Base-by-base conservation (phyloP, 305 asterid genomes). In the Solanum hybrid region DNA sequence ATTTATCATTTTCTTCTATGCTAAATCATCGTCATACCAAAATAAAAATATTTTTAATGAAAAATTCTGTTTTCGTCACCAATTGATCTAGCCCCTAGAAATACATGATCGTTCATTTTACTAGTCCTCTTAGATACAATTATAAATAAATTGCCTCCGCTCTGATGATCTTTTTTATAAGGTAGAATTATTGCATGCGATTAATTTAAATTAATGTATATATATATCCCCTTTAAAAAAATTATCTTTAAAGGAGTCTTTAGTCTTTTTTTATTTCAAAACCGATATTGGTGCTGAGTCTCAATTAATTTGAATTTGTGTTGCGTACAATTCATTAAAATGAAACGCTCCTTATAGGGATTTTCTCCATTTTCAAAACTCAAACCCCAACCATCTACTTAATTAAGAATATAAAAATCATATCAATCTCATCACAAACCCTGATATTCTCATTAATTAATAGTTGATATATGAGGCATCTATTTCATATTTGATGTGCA, bases 321-420 rank as follows among this genome's bases (percentile, higher is more conserved):
- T 2, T 12, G 34, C 2, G 7, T 61, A 20, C 0, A 1, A 61
- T 20, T 22, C 0, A 57, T 17, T 57, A 17, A 57, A 57, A 0
- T 17, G 0, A 0, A 61, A 20, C 72, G 0, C 72, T 61, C 11
- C 11, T 6, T 72, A 11, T 2, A 4, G 3, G 24, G 0, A 31
- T 31, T 32, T 32, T 77, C 11, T 17, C 4, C 2, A 2, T 32
- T 76, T 9, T 5, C 0, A 9, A 31, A 31, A 0, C 81, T 76
- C 24, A 75, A 75, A 12, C 3, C 1, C 6, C 11, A 7, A 3
- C 0, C 24, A 1, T 31, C 6, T 77, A 17, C 22, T 32, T 77
- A 33, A 33, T 32, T 77, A 33, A 33, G 4, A 1, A 10, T 20
- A 4, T 0, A 78, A 10, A 2, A 20, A 20, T 22, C 1, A 1